A percentile compares a stretch with the other conserved stretches of the same genome.
phyloP scores from a whole-genome alignment of 1,139 yeast species.

The Debaryomyces coudertii region DNA sequence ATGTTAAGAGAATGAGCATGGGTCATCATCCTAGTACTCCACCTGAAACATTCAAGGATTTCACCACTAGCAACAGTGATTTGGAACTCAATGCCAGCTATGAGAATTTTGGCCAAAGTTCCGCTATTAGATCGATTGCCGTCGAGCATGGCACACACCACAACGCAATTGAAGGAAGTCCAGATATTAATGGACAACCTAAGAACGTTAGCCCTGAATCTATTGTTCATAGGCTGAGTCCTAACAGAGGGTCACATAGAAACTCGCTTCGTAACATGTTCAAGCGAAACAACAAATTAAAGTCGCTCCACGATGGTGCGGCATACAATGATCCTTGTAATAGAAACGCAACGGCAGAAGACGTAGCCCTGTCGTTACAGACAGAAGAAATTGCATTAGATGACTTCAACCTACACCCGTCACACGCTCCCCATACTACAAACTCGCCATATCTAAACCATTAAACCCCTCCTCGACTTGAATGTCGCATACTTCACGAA shows the following conservation, averaged over 20 bases:
- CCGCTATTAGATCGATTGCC: conserved; percentile 3
- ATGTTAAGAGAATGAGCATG: conserved; percentile 26
- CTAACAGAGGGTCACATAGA: conserved; percentile 17
- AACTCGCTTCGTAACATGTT: conserved; percentile 31
- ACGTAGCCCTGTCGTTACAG: conserved; percentile 22
- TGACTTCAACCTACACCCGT: conserved; percentile 36
- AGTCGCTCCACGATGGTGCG: conserved; percentile 32
- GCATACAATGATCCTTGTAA: conserved; percentile 38
- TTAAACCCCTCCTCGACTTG: neutral
- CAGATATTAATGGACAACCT: conserved; percentile 12
- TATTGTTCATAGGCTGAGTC: conserved; percentile 13
- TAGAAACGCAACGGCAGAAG: conserved; percentile 16
- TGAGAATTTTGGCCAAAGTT: conserved; percentile 16
- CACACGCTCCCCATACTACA: conserved; percentile 29
- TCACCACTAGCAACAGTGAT: conserved; percentile 17
- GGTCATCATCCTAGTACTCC: conserved; percentile 6
- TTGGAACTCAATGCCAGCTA: conserved; percentile 14
- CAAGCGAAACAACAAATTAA: conserved; percentile 29
- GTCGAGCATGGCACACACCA: conserved; percentile 15
- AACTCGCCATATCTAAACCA: neutral
- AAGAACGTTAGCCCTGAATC: conserved; percentile 13
- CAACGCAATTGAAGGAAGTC: conserved; percentile 13
- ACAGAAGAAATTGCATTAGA: conserved; percentile 58
- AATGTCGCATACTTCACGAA: neutral
- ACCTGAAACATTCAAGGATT: conserved; percentile 4